Conservation (phyloP, 345 rosid genomes). For the Lagerstroemia speciosa region DNA sequence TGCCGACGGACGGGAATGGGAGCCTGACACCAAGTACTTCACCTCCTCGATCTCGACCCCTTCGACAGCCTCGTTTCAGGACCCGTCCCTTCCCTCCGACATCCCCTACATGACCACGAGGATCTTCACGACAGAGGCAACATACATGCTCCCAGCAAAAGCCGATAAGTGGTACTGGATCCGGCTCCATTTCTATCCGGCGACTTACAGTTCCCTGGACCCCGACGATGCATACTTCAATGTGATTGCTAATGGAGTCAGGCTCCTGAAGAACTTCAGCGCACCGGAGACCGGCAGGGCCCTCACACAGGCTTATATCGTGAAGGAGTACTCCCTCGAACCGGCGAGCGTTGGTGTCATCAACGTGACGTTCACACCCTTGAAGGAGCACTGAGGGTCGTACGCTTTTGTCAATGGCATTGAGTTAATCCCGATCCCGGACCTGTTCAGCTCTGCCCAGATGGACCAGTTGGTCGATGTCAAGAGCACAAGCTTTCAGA, state of each 20-base stretch:
- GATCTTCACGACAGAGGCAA: conserved; percentile 42
- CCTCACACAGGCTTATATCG: conserved; percentile 51
- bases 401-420: conserved; percentile 74
- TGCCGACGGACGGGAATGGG: conserved; percentile 55
- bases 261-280: conserved; percentile 63
- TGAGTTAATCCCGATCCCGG: conserved; percentile 47
- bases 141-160: conserved; percentile 40
- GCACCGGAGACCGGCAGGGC: conserved; percentile 65
- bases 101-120: conserved; percentile 75
- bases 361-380: conserved; percentile 45
- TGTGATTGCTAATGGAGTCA: conserved; percentile 34
- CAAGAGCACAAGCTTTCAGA: conserved; percentile 30
- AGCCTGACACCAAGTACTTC: conserved; percentile 43
- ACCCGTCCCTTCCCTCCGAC: conserved; percentile 50
- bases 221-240: conserved; percentile 50
- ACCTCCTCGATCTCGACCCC: conserved; percentile 20
- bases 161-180: conserved; percentile 31
- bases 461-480: conserved; percentile 31
- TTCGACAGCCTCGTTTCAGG: conserved; percentile 46
- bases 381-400: conserved; percentile 22
- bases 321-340: conserved; percentile 58
- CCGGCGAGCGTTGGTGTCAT: conserved; percentile 25
- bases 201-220: conserved; percentile 37
- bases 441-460: conserved; percentile 39
- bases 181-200: conserved; percentile 61